A percentile compares a stretch with the other conserved stretches of the same genome.
These are phyloP conservation scores for Metahyphopichia silvanorum DNA, from an alignment of 805 yeast species.

Conservation along the genomic window DNA sequence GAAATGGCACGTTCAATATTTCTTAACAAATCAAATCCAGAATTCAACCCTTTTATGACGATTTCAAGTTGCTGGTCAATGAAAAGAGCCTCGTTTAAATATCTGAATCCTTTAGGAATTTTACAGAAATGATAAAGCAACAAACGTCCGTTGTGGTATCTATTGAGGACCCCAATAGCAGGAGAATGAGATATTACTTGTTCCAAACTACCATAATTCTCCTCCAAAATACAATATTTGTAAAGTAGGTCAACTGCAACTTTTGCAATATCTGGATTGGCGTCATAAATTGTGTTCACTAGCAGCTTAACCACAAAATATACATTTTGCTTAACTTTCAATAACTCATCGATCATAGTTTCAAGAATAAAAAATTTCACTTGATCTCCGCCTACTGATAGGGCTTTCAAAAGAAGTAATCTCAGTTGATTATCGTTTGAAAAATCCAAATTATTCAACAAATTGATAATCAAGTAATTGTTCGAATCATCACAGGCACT, in stretches of 20 bases:
- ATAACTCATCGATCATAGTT: slow-evolving; percentile 41
- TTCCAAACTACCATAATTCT: slow-evolving; percentile 40
- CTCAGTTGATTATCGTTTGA: slow-evolving; percentile 62
- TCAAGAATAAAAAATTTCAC: slow-evolving; percentile 59
- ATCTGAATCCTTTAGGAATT: slow-evolving; percentile 66
- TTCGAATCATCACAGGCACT: slow-evolving; percentile 26
- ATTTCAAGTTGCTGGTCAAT: slow-evolving; percentile 61
- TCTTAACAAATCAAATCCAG: slow-evolving; percentile 44
- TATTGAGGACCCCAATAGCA: slow-evolving; percentile 37
- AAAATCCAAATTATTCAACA: slow-evolving; percentile 63
- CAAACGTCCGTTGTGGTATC: slow-evolving; percentile 28
- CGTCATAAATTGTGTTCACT: slow-evolving; percentile 69
- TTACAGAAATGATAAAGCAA: slow-evolving; percentile 63
- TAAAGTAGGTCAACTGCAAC: slow-evolving; percentile 18
- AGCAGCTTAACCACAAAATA: slow-evolving; percentile 53
- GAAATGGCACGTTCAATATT: slow-evolving; percentile 43
- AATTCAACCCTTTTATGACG: slow-evolving; percentile 53
- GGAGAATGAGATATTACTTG: slow-evolving; percentile 56
- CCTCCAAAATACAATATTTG: slow-evolving; percentile 12
- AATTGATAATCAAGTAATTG: slow-evolving; percentile 53
- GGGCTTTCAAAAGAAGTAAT: slow-evolving; percentile 60
- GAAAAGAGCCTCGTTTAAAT: slow-evolving; percentile 55
- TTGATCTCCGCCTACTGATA: slow-evolving; percentile 50
- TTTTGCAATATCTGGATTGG: slow-evolving; percentile 28
- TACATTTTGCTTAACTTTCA: slow-evolving; percentile 32